These are phyloP conservation scores for Dendrobium nobile DNA, from an alignment of 106 monocot species.

Conservation along the genomic window DNA sequence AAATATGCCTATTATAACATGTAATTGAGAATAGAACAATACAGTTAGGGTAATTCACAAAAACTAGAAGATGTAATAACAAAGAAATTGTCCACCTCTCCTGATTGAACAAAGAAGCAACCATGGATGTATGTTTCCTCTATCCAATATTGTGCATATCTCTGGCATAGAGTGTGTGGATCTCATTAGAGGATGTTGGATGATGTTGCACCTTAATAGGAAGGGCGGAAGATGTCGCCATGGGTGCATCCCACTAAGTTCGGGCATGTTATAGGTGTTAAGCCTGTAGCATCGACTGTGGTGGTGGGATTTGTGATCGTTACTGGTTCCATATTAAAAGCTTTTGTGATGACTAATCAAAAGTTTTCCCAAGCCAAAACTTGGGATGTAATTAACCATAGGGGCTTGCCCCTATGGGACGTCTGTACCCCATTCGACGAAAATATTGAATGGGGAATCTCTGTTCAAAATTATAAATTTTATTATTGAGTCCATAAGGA, in stretches of 20 bases:
- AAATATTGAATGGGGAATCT: too few relatives aligned
- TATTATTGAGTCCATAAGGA: too few relatives aligned
- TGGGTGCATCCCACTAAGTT: not conserved
- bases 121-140: conserved; percentile 59
- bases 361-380: too few relatives aligned
- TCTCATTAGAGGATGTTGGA: conserved; percentile 38
- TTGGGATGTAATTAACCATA: too few relatives aligned
- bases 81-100: conserved; percentile 34
- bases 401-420: too few relatives aligned
- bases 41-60: not conserved
- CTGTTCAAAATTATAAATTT: too few relatives aligned
- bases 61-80: not conserved
- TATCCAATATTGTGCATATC: conserved; percentile 83
- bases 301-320: conserved; percentile 35
- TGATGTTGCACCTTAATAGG: not conserved
- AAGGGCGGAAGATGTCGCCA: not conserved
- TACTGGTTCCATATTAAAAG: conserved; percentile 37
- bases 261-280: conserved; percentile 15
- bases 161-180: conserved; percentile 70
- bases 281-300: conserved; percentile 14
- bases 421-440: too few relatives aligned
- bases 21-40: not conserved
- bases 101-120: conserved; percentile 37
- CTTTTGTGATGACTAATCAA: conserved; percentile 13
- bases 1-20: not conserved